Evolutionary conservation across 1,284 basidiomycete genomes (phyloP), one percentile per base, ranked within the genome.

Genomic region (Leccinum angustisporum): DNA sequence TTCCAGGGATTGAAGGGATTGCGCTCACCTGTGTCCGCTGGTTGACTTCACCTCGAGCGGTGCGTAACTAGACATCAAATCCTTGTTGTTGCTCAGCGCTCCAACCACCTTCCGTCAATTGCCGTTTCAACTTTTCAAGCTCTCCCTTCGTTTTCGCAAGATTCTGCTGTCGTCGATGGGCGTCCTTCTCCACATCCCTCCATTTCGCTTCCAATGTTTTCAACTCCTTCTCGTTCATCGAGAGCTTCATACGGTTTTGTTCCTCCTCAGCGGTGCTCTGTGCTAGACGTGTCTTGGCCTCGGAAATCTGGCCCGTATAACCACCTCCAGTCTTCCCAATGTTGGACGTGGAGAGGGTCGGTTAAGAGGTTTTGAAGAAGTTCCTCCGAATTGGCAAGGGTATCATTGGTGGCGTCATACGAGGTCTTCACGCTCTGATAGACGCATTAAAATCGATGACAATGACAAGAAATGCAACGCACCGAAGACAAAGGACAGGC

Each of bases 111-210:
- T 80, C 81, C 9, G 79, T 80, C 16, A 95, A 72, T 62, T 82
- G 82, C 60, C 74, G 78, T 66, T 79, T 80, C 25, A 89, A 76
- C 34, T 78, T 79, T 54, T 89, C 86, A 1, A 93, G 83, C 18
- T 88, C 87, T 3, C 77, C 79, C 63, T 80, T 83, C 77, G 87
- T 86, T 50, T 70, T 76, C 27, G 87, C 83, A 33, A 97, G 76
- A 61, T 88, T 90, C 70, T 84, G 86, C 68, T 87, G 77, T 0
- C 92, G 92, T 38, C 93, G 88, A 7, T 87, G 85, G 0, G 85
- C 89, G 66, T 98, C 95, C 63, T 88, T 86, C 72, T 94, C 90
- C 9, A 96, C 90, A 64, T 89, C 89, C 72, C 92, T 95, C 79
- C 91, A 95, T 62, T 86, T 85, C 6, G 82, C 86, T 73, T 96